These are phyloP conservation scores for Umbilicaria muhlenbergii DNA, from an alignment of 495 filamentous ascomycete genomes.

Conservation along the genomic window DNA sequence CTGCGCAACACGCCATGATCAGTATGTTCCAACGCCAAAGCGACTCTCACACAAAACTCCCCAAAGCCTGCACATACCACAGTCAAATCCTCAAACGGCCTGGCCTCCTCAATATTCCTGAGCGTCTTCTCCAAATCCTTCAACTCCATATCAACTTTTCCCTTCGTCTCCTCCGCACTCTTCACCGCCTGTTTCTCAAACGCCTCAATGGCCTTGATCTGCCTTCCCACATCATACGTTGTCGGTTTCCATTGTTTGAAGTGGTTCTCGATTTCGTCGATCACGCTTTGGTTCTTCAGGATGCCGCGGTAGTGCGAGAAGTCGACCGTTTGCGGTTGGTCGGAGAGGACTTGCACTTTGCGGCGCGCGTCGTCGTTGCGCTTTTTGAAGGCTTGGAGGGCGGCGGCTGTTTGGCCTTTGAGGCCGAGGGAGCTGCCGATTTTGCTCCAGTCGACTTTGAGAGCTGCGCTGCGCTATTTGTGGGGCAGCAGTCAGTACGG, in stretches of 20 bases:
- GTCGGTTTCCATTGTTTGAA: slow-evolving; percentile 79
- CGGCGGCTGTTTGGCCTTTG: slow-evolving; percentile 78
- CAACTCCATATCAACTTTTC: slow-evolving; percentile 84
- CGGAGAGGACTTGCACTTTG: slow-evolving; percentile 62
- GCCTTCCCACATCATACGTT: slow-evolving; percentile 76
- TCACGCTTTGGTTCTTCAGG: slow-evolving; percentile 85
- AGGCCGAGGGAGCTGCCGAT: slow-evolving; percentile 84
- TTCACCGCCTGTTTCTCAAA: slow-evolving; percentile 95
- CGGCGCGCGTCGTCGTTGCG: slow-evolving; percentile 98
- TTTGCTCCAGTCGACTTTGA: slow-evolving; percentile 98
- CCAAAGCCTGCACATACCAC: slow-evolving; percentile 53
- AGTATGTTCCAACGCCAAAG: slow-evolving; percentile 7
- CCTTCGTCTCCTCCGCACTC: slow-evolving; percentile 92
- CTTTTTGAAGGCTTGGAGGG: slow-evolving; percentile 95
- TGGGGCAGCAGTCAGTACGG: slow-evolving; percentile 17
- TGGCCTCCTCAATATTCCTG: slow-evolving; percentile 89
- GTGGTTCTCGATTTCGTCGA: slow-evolving; percentile 93
- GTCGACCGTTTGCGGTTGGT: slow-evolving; percentile 72
- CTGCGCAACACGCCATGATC: slow-evolving; percentile 27
- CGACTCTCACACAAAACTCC: not conserved
- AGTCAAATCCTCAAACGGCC: slow-evolving; percentile 94
- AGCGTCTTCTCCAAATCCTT: slow-evolving; percentile 83
- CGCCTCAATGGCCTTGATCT: slow-evolving; percentile 92
- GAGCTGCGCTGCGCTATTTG: slow-evolving; percentile 82
- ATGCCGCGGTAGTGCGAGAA: slow-evolving; percentile 79